A percentile compares a stretch with the other conserved stretches of the same genome.
phyloP scores from a whole-genome alignment of 169 alveolate genomes.

The Amoebophrya sp. region DNA sequence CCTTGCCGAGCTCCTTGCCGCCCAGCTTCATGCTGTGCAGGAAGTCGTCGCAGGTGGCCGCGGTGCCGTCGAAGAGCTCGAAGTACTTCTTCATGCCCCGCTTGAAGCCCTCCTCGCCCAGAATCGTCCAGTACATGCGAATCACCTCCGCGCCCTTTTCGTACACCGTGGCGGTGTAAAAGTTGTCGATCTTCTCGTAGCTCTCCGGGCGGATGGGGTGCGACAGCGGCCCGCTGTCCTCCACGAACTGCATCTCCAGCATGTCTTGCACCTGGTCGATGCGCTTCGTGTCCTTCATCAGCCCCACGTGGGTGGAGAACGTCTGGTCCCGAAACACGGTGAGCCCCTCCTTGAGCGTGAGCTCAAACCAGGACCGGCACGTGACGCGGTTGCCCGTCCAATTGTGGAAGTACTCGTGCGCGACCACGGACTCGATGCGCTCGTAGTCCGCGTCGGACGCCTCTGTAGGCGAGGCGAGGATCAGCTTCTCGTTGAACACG shows the following conservation, averaged over 20 bases:
- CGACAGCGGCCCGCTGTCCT: conserved; percentile 85
- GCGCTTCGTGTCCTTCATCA: conserved; percentile 66
- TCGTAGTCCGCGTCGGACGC: conserved; percentile 77
- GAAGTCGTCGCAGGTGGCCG: conserved; percentile 90
- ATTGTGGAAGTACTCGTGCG: conserved; percentile 89
- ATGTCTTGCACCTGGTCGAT: conserved; percentile 56
- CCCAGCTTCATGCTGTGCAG: conserved; percentile 82
- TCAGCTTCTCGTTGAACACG: conserved; percentile 74
- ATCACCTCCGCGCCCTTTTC: conserved; percentile 90
- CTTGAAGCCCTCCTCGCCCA: conserved; percentile 81
- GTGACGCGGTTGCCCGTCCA: conserved; percentile 90
- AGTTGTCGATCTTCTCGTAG: conserved; percentile 80
- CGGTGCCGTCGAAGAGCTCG: conserved; percentile 78
- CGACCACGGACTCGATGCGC: conserved; percentile 73
- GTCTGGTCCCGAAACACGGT: conserved; percentile 84
- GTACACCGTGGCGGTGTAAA: conserved; percentile 85
- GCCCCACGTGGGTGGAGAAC: conserved; percentile 62
- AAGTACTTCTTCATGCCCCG: conserved; percentile 80
- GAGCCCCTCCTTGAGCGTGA: conserved; percentile 84
- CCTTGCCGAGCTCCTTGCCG: conserved; percentile 77
- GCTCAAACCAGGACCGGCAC: conserved; percentile 86
- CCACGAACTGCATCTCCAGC: conserved; percentile 62
- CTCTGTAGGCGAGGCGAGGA: conserved; percentile 73
- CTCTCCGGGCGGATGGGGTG: conserved; percentile 88
- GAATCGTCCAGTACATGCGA: conserved; percentile 82